phyloP scores from a whole-genome alignment of 2,329 filamentous ascomycete genomes.

The Sclerotiophoma versabilis region DNA sequence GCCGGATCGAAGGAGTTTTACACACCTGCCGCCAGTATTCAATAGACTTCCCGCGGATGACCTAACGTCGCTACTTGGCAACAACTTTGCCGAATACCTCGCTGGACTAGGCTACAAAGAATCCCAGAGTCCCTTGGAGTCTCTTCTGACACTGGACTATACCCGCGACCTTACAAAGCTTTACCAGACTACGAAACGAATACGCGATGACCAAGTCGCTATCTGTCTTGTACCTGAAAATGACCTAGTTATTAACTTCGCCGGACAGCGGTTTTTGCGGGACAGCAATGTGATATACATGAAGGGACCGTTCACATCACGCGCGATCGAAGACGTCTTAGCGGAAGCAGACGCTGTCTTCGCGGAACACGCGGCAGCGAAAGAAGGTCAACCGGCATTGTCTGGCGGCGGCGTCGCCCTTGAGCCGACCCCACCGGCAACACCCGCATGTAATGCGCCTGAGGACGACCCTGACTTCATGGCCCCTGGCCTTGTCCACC shows the following conservation, averaged over 20 bases:
- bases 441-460: neutral
- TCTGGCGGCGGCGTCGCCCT: slow-evolving; percentile 1
- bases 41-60: slow-evolving; percentile 20
- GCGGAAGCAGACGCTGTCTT: slow-evolving; percentile 22
- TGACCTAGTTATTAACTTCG: slow-evolving; percentile 26
- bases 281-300: slow-evolving; percentile 35
- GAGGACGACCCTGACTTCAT: neutral
- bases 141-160: slow-evolving; percentile 38
- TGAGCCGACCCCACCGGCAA: neutral
- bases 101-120: slow-evolving; percentile 19
- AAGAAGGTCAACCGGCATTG: neutral
- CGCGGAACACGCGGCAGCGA: slow-evolving; percentile 10
- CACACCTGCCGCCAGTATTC: slow-evolving; percentile 18
- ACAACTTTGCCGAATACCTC: slow-evolving; percentile 27
- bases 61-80: slow-evolving; percentile 16
- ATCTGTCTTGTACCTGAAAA: slow-evolving; percentile 42
- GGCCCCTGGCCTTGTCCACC: neutral
- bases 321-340: slow-evolving; percentile 24
- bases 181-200: slow-evolving; percentile 17
- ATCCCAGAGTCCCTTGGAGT: slow-evolving; percentile 13
- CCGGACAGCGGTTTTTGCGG: slow-evolving; percentile 16
- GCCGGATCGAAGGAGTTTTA: neutral
- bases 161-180: slow-evolving; percentile 28
- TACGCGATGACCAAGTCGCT: slow-evolving; percentile 27
- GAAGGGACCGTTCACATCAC: slow-evolving; percentile 37